Conservation (phyloP, 73 alveolate species). For the Paramecium tetraurelia region DNA sequence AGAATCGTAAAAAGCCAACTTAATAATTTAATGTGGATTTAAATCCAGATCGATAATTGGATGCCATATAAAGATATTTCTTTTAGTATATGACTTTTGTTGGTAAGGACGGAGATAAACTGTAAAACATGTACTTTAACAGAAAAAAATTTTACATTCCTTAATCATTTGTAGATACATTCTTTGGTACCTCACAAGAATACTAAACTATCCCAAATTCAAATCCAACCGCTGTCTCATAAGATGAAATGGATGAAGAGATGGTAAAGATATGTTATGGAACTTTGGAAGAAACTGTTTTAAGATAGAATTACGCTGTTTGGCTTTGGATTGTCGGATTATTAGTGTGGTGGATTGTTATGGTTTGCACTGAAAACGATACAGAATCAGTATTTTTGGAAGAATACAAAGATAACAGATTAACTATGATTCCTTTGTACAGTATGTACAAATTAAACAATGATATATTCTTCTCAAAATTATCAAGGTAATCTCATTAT, state of each 20-base stretch:
- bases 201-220: neutral
- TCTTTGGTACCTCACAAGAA: neutral
- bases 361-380: slow-evolving; percentile 20
- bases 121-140: neutral
- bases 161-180: neutral
- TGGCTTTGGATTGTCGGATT: slow-evolving; percentile 28
- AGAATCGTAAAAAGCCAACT: neutral
- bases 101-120: neutral
- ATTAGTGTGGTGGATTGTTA: slow-evolving; percentile 19
- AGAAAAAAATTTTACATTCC: slow-evolving; percentile 5
- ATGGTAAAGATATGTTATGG: slow-evolving; percentile 34
- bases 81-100: neutral
- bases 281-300: neutral
- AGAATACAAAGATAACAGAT: neutral
- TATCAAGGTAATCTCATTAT: neutral
- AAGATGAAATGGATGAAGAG: neutral
- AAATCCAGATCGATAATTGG: neutral
- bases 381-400: slow-evolving; percentile 37
- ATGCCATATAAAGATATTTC: neutral
- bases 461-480: slow-evolving; percentile 29
- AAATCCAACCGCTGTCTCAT: neutral
- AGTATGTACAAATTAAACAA: neutral
- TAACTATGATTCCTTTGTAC: slow-evolving; percentile 38
- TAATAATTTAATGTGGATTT: neutral
- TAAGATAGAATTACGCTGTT: slow-evolving; percentile 32